Evolutionary conservation across 2,329 filamentous ascomycete species (phyloP).

Genomic region (Chaetothyriales sp.): DNA sequence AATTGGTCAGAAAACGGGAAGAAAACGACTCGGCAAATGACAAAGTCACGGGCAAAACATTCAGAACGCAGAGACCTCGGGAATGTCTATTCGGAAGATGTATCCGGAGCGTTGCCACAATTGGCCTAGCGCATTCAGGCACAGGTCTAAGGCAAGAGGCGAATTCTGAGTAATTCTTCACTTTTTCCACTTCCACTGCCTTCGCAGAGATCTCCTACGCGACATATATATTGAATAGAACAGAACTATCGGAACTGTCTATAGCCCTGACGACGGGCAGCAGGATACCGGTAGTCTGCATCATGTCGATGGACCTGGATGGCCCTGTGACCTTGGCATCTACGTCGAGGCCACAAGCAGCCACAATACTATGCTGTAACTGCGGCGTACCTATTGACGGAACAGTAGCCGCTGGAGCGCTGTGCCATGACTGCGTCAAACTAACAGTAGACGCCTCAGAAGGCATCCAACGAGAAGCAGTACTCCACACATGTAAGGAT

Average conservation of each 20-base stretch:
- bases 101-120: not conserved
- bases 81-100: not conserved
- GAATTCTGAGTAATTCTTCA: no score
- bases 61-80: not conserved
- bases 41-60: not conserved
- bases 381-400: slow-evolving; percentile 93
- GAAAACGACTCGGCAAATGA: not conserved
- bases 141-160: no score
- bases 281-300: slow-evolving; percentile 13
- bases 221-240: not conserved
- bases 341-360: slow-evolving; percentile 19
- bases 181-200: no score
- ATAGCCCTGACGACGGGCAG: not conserved
- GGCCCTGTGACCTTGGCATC: slow-evolving; percentile 34
- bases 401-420: slow-evolving; percentile 67
- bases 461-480: slow-evolving; percentile 81
- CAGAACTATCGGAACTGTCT: not conserved
- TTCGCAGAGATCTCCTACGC: no score
- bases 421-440: slow-evolving; percentile 94
- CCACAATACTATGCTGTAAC: slow-evolving; percentile 91
- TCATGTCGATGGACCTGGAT: slow-evolving; percentile 48
- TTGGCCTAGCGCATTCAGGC: not conserved
- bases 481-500: slow-evolving; percentile 80
- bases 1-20: not conserved
- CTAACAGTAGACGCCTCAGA: slow-evolving; percentile 84